Conservation (phyloP, 257 asterid genomes). For the Ajuga chamaepitys region DNA sequence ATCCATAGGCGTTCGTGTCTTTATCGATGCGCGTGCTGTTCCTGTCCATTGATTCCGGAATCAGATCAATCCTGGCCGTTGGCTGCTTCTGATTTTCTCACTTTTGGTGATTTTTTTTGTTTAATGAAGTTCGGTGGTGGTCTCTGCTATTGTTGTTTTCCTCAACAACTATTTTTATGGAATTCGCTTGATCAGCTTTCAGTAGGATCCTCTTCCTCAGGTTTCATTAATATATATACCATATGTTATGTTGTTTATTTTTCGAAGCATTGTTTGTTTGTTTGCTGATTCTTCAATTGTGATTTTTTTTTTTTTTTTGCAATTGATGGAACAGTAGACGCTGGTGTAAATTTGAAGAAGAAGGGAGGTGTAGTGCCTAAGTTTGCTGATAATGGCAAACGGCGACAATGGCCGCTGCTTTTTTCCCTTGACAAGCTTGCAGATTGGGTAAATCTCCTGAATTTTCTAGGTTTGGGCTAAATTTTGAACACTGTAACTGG, state of each 20-base stretch:
- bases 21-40: conserved; percentile 24
- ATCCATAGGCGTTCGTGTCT: neutral
- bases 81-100: neutral
- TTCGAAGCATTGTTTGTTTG: neutral
- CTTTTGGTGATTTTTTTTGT: neutral
- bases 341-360: conserved; percentile 21
- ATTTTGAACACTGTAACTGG: neutral
- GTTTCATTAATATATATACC: no score
- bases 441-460: conserved; percentile 57
- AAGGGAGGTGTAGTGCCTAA: conserved; percentile 14
- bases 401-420: conserved; percentile 40
- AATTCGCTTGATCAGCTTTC: conserved; percentile 20
- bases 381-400: conserved; percentile 40
- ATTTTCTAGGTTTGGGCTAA: neutral
- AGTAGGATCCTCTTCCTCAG: conserved; percentile 18
- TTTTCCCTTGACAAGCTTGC: conserved; percentile 75
- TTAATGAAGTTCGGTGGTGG: conserved; percentile 43
- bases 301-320: neutral
- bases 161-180: conserved; percentile 16
- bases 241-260: no score
- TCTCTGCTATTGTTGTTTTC: conserved; percentile 18
- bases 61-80: conserved; percentile 19
- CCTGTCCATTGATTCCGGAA: conserved; percentile 19
- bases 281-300: neutral
- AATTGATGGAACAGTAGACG: conserved; percentile 27